These are phyloP conservation scores for Hypoxylon sp. DNA, from an alignment of 2,329 filamentous ascomycete species.

Conservation along the genomic window DNA sequence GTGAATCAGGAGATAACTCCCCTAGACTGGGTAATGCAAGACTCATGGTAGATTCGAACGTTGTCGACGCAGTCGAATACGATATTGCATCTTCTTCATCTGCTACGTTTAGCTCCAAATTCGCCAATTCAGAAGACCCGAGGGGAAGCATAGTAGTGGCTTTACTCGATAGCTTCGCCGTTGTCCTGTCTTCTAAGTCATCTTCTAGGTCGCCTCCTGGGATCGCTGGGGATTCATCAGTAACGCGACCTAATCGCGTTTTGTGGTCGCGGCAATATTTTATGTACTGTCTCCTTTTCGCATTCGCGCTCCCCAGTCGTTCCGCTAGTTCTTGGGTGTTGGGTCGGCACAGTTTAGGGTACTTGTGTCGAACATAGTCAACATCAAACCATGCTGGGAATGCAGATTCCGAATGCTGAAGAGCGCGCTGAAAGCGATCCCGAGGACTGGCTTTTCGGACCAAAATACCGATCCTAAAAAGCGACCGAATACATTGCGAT, in stretches of 20 bases:
- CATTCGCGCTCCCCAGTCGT: conserved; percentile 5
- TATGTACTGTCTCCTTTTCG: conserved; percentile 18
- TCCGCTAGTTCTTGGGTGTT: neutral
- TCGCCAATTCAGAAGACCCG: neutral
- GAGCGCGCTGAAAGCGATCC: conserved; percentile 14
- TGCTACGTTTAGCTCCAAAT: neutral
- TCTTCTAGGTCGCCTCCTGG: neutral
- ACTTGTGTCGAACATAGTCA: conserved; percentile 5
- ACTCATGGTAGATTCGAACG: conserved; percentile 1
- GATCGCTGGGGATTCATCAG: neutral
- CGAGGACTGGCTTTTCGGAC: neutral
- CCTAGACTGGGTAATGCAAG: conserved; percentile 2
- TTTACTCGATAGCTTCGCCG: conserved; percentile 4
- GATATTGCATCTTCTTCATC: conserved; percentile 14
- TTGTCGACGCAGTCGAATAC: neutral
- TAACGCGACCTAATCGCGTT: neutral
- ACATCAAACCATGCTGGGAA: conserved; percentile 9
- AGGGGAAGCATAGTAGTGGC: conserved; percentile 3
- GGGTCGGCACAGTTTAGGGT: neutral
- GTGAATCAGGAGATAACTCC: conserved; percentile 8
- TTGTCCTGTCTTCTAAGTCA: neutral
- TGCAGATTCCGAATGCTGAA: neutral
- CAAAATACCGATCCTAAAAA: conserved; percentile 6
- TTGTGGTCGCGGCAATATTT: conserved; percentile 13
- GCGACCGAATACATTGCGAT: conserved; percentile 10